Evolutionary conservation across 371 early-diverging fungal species (phyloP), one percentile per base, ranked within the genome.

Genomic region (Circinella minor): DNA sequence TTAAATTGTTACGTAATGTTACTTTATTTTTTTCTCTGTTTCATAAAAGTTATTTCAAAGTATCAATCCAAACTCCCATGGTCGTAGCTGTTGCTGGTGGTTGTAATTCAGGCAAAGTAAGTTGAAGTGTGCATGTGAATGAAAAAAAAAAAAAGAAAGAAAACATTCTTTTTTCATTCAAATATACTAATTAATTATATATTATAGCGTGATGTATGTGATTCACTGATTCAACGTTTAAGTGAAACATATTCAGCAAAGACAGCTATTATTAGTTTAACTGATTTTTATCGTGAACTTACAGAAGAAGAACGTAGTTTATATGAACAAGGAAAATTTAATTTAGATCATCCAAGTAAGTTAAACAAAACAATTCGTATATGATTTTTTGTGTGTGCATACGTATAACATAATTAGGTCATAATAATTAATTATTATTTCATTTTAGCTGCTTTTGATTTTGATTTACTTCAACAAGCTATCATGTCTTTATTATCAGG

Each of bases 271-370:
- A 61, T 86, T 65, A 84, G 86, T 55, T 65, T 88, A 67, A 82
- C 83, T 34, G 85, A 86, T 59, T 91, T 89, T 65, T 89, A 90
- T 70, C 80, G 83, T 18, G 79, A 81, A 63, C 71, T 90, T 20
- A 73, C 77, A 5, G 75, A 65, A 6, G 81, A 85, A 47, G 87
- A 89, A 38, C 74, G 71, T 39, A 63, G 36, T 34, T 65, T 76
- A 36, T 86, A 81, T 18, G 73, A 79, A 36, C 71, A 83, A 43
- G 87, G 88, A 38, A 71, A 78, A 49, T 79, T 77, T 27, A 81
- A 83, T 61, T 69, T 83, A 47, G 88, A 87, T 69, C 88, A 86
- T 78, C 86, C 88, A 20, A 72, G 86, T 87, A 79, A 75, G 61
- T 15, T n/a, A 43, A 9, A 43, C 43, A 6, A 9, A 43, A 1